Base-by-base conservation (phyloP, 2,329 filamentous ascomycete species). In the Colletotrichum karsti region DNA sequence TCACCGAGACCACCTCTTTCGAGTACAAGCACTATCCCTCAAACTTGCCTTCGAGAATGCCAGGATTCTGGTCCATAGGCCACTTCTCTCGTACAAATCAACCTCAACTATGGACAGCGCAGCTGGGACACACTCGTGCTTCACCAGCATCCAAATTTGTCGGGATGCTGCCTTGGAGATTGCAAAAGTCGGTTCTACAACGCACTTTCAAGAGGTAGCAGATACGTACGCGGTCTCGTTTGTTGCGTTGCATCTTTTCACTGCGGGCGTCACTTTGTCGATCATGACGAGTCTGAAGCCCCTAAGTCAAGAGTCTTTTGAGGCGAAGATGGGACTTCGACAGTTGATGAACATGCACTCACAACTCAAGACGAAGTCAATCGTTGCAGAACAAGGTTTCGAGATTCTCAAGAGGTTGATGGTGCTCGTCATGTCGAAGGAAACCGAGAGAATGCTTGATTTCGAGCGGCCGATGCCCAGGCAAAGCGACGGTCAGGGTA, bases 41-140 rank as follows among this genome's bases (percentile, higher is more conserved):
- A 69, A 74, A 44, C 70, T 80, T 3, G 77, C 77, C 0, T 80
- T 73, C 35, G 73, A 80, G 15, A 80, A 79, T 37, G 72, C 77
- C 0, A 74, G 68, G 7, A 80, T 80, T 0, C 51, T 80, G 0
- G 60, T 77, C 0, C 70, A 80, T 51, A 68, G 73, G 12, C 73
- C 72, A 10, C 59, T 77, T 7, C 69, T 76, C 0, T 67, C 74
- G 1, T 76, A 71, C 56, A 72, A 70, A 15, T 28, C 46, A 46
- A 50, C 64, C 12, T 28, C 30, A 15, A 12, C 20, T 28, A 1
- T 26, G 7, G 46, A 18, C 8, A 24, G 20, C 24, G 24, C 33
- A n/a, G 22, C 15, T 20, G 24, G 30, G 12, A 22, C 37, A 51
- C 28, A 26, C 39, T 15, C 10, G 3, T 20, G 24, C 35, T 20